Evolutionary conservation across 208 protist species (phyloP), one percentile per base, ranked within the genome.

Genomic region (Phytomonas francai): DNA sequence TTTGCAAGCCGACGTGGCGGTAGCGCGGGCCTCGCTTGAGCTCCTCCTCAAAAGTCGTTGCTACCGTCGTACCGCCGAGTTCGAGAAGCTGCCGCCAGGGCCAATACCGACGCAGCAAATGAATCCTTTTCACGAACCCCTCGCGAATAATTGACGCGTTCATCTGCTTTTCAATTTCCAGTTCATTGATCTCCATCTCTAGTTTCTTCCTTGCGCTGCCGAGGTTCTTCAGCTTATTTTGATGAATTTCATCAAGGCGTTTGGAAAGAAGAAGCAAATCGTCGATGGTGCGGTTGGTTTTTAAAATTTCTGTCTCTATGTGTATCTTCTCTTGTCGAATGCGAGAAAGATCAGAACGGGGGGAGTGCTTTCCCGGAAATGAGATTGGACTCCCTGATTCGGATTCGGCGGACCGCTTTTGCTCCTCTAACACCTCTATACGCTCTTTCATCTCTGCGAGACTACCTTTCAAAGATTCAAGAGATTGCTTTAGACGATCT

Each of bases 41-140:
- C 72, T 95, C 87, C 65, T 90, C 83, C 71, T 80, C 80, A 67
- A 95, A 95, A 28, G 89, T 95, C 0, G 58, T 51, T 9, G 83
- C 87, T 3, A 93, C 87, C 19, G 71, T 80, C 31, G 82, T 85
- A 68, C 92, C 87, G 5, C 89, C 89, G 0, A 95, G 77, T 54
- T 91, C 89, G 32, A 81, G 79, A 29, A 95, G 77, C 57, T 90
- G 88, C 5, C 89, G 83, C 87, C 89, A 95, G 12, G 87, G 84
- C 87, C 89, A 95, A 68, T 95, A 95, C 3, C 84, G 86, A 45
- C 89, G 80, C 42, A 95, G 75, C 65, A 95, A 74, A 56, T 82
- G 87, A 31, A 95, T 89, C 49, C 89, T 87, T 29, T 85, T 72
- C 0, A 87, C 78, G 69, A 79, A 93, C 25, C 85, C 81, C 9